These are phyloP conservation scores for Rhodotorula kratochvilovae DNA, from an alignment of 768 basidiomycete species.

Conservation along the genomic window DNA sequence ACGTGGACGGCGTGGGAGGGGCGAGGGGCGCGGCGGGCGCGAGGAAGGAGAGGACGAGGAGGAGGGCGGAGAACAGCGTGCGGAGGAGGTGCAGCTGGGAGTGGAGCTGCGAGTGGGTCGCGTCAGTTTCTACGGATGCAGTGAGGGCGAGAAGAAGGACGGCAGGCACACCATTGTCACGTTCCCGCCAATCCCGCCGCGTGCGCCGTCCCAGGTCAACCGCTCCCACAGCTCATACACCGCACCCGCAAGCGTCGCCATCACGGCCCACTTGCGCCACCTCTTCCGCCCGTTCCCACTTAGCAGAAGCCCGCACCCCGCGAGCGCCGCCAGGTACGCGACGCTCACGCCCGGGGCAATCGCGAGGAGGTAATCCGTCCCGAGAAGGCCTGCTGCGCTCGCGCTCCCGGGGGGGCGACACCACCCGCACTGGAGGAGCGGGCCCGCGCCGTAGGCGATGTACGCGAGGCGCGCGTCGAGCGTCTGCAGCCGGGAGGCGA, in stretches of 20 bases:
- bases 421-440: slow-evolving; percentile 23
- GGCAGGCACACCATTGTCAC: slow-evolving; percentile 7
- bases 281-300: slow-evolving; percentile 7
- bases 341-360: slow-evolving; percentile 10
- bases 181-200: not conserved
- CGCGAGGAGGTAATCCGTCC: slow-evolving; percentile 20
- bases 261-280: slow-evolving; percentile 1
- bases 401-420: slow-evolving; percentile 10
- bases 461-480: slow-evolving; percentile 32
- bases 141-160: fast-evolving
- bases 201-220: slow-evolving; percentile 9
- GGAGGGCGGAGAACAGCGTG: not conserved
- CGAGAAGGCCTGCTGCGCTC: not conserved
- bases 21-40: not conserved
- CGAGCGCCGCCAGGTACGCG: slow-evolving; percentile 9
- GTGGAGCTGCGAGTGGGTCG: slow-evolving; percentile 9
- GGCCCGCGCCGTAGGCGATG: slow-evolving; percentile 14
- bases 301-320: slow-evolving; percentile 4
- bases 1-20: not conserved
- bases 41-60: slow-evolving; percentile 5
- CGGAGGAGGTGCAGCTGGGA: slow-evolving; percentile 14
- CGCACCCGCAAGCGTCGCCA: not conserved
- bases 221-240: not conserved
- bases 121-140: not conserved
- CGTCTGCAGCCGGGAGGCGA: slow-evolving; percentile 28